Evolutionary conservation across 2,329 filamentous ascomycete species (phyloP), one percentile per base, ranked within the genome.

Genomic region (Orbilia quercus): DNA sequence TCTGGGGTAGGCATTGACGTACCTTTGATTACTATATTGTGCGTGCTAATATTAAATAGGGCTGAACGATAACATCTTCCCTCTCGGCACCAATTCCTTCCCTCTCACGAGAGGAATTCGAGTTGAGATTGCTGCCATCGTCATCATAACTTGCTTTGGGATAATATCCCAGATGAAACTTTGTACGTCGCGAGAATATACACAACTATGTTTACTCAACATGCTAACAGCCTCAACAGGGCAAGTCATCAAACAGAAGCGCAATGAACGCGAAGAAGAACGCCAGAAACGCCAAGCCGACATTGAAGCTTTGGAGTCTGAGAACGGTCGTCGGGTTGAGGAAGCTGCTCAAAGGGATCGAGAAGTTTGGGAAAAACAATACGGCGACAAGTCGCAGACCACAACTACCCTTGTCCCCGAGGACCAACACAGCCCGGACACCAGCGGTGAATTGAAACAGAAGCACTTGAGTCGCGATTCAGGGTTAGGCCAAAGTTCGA

Each of bases 61-160:
- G 48, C 81, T 98, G 40, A 97, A 97, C 80, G 83, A 88, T 44
- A 84, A 90, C 55, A 82, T 92, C 0, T 98, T 98, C 78, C 93
- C 93, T 0, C 82, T 92, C 1, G 86, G 87, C 38, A 90, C 90
- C 0, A 84, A 84, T 51, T 92, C 90, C 0, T 98, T 96, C 79
- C 94, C 94, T 0, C 82, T 96, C 11, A 97, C 92, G 0, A 90
- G 89, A 77, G 91, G 91, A 1, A 95, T 97, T 64, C 87, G 88
- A 40, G 93, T 95, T 12, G 94, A 98, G 79, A 86, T 92, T 28
- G 92, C 91, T 0, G 86, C 87, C 0, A 90, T 90, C 22, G 82
- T 96, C 58, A 85, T 97, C 25, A 83, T 96, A 18, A 89, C 86
- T 69, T 80, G 92, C 7, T 83, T 91, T 16, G 92, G 93, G 1